Conservation (phyloP, 108 stramenopile genomes). For the Licmophora abbreviata region DNA sequence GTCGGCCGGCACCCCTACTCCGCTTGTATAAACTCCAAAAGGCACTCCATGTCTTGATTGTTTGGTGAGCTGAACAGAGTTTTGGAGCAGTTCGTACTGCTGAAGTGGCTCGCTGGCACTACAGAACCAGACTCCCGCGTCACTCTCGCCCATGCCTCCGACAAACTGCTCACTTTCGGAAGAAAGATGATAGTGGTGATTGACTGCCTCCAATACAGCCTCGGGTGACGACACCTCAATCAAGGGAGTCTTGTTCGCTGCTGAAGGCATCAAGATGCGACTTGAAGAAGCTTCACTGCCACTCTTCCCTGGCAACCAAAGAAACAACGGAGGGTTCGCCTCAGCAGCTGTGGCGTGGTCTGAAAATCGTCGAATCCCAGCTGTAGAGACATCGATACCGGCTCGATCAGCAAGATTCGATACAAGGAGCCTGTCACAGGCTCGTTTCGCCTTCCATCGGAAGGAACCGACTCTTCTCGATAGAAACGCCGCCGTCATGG, state of each 20-base stretch:
- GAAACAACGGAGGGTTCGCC: too few relatives aligned
- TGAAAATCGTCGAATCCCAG: too few relatives aligned
- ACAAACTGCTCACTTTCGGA: constrained; percentile 15
- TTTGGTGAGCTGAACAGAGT: not conserved
- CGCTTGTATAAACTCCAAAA: constrained; percentile 17
- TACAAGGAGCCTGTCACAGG: too few relatives aligned
- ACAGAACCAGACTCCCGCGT: constrained; percentile 24
- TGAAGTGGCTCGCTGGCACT: not conserved
- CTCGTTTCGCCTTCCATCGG: too few relatives aligned
- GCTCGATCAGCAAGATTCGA: too few relatives aligned
- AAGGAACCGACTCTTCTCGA: too few relatives aligned
- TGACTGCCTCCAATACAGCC: not conserved
- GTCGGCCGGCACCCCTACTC: constrained; percentile 4
- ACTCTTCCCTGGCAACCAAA: too few relatives aligned
- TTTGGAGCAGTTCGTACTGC: constrained; percentile 1
- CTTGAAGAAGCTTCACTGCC: too few relatives aligned
- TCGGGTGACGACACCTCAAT: not conserved
- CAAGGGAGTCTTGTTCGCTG: not conserved
- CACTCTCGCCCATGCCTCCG: constrained; percentile 36
- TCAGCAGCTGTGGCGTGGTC: too few relatives aligned
- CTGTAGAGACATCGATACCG: too few relatives aligned
- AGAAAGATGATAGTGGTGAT: not conserved
- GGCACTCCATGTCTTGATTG: constrained; percentile 28
- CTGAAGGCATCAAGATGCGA: too few relatives aligned
- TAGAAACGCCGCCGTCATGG: too few relatives aligned